Evolutionary conservation across 768 basidiomycete genomes (phyloP), one percentile per base, ranked within the genome.

Genomic region (Exsudoporus frostii): DNA sequence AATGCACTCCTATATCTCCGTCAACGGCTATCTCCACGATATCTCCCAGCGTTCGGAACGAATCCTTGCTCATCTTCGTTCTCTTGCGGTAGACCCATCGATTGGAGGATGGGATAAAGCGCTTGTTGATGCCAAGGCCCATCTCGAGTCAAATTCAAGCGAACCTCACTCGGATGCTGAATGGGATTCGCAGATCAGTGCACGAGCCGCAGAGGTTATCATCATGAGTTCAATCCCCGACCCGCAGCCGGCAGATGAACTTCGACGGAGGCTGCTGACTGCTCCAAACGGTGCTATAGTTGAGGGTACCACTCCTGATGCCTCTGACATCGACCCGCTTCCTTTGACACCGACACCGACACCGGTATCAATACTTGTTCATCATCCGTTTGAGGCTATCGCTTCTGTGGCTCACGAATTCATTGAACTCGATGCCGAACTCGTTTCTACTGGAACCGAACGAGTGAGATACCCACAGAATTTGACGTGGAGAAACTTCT

Each of bases 1-100:
- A 73, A 87, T 96, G 78, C 95, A 99, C 69, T 97, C 93, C 5
- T 99, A 98, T 71, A 82, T 90, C 68, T 80, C 86, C 20, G 81
- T 88, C 39, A 98, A 98, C 64, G 92, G 96, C 6, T 84, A 90
- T 60, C 82, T 97, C 20, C 81, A 88, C 54, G 67, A 71, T 8
- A 72, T 80, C 13, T 65, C 74, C 17, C 69, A 76, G 32, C 78
- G 84, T 48, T 76, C 81, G 0, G 65, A 79, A 38, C 57, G 59
- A 15, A 60, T 78, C 14, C 68, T 83, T 6, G 55, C 67, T 4
- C 66, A 76, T 27, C 76, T 88, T 19, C 77, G 77, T 29, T 64
- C 70, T 8, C 75, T 76, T 7, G 76, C 83, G 0, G 68, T 74
- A 7, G 72, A 73, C 5, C 51, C 59, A 1, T 57, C 55, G 1